Evolutionary conservation across 257 asterid genomes (phyloP).

Genomic region (Lithospermum erythrorhizon): DNA sequence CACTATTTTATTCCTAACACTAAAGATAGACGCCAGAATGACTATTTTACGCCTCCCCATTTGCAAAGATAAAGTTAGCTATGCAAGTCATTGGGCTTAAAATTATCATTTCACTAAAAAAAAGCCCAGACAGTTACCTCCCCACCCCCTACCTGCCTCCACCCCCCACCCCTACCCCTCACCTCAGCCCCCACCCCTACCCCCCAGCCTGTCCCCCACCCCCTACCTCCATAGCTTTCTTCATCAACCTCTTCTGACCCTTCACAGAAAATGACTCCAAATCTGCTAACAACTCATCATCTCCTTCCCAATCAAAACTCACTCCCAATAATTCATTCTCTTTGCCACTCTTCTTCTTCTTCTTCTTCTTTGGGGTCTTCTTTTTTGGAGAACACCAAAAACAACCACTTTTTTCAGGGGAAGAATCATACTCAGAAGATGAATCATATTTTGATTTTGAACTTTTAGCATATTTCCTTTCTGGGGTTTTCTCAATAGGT

Average conservation of each 20-base stretch:
- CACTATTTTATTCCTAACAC: too few species aligned
- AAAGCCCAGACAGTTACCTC: too few species aligned
- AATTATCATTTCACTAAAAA: too few species aligned
- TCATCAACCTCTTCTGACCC: constrained; percentile 39
- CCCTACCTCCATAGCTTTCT: constrained; percentile 62
- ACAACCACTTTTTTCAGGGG: constrained; percentile 63
- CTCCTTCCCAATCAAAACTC: constrained; percentile 35
- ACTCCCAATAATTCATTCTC: constrained; percentile 19
- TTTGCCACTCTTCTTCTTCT: constrained; percentile 41
- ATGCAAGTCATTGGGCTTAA: too few species aligned
- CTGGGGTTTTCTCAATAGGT: constrained; percentile 23
- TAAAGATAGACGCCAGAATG: too few species aligned
- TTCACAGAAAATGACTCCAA: constrained; percentile 38
- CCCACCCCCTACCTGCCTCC: too few species aligned
- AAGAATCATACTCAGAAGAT: constrained; percentile 40
- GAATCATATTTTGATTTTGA: constrained; percentile 23
- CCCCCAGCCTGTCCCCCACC: too few species aligned
- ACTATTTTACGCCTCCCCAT: too few species aligned
- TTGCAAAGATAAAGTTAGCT: too few species aligned
- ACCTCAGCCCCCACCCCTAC: too few species aligned
- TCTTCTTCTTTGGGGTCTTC: constrained; percentile 24
- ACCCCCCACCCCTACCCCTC: too few species aligned
- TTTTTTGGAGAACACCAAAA: constrained; percentile 71
- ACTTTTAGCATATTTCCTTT: constrained; percentile 10
- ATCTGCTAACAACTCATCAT: constrained; percentile 45